Conservation (phyloP, 2,329 filamentous ascomycete species). For the Alternaria sp. region DNA sequence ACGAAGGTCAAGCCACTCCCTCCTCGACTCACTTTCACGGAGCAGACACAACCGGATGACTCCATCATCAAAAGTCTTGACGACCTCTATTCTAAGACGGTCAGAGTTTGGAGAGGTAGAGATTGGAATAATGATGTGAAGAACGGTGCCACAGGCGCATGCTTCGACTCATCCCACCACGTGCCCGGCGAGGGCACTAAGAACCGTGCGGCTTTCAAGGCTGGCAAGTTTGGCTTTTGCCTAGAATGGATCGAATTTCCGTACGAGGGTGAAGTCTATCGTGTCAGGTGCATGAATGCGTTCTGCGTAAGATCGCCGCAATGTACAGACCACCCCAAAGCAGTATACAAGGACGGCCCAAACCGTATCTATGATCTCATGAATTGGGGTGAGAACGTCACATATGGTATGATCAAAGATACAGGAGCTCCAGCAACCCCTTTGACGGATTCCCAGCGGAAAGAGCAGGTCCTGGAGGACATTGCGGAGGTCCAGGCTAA, state of each 20-base stretch:
- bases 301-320: conserved; percentile 4
- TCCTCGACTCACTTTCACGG: background rate
- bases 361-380: conserved; percentile 8
- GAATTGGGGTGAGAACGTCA: background rate
- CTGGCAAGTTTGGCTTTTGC: conserved; percentile 1
- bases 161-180: background rate
- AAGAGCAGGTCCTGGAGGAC: background rate
- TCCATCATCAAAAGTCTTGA: background rate
- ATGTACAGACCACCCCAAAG: conserved; percentile 2
- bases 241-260: conserved; percentile 2
- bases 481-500: background rate
- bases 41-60: background rate
- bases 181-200: background rate
- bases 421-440: background rate
- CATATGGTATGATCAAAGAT: conserved; percentile 13
- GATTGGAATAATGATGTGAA: background rate
- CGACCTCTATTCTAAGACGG: background rate
- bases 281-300: conserved; percentile 6
- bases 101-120: background rate
- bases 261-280: background rate
- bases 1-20: background rate
- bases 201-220: conserved; percentile 1
- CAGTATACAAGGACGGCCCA: conserved; percentile 8
- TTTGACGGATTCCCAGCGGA: background rate
- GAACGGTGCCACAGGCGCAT: background rate